phyloP scores from a whole-genome alignment of 2,329 filamentous ascomycete species.

The Leptographium lundbergii region DNA sequence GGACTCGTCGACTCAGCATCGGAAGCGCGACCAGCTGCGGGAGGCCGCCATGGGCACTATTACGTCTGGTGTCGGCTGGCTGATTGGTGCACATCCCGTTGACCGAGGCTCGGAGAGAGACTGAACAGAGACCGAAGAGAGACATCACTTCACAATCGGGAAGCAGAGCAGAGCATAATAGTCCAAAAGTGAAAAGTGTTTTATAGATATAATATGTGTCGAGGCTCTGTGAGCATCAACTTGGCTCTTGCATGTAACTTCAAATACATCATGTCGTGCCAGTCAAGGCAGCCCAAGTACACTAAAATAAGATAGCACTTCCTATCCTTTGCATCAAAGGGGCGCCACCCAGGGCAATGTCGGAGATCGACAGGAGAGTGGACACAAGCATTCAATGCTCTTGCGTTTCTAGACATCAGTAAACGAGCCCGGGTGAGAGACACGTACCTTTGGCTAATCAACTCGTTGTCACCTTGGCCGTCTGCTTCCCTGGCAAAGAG shows the following conservation, averaged over 20 bases:
- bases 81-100: conserved; percentile 43
- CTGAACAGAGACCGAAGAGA: neutral
- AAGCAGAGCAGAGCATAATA: neutral
- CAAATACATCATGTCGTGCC: neutral
- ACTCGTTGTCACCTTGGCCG: neutral
- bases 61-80: conserved; percentile 54
- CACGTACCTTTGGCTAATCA: neutral
- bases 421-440: neutral
- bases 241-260: neutral
- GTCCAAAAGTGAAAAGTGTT: neutral
- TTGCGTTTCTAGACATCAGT: neutral
- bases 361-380: neutral
- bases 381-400: neutral
- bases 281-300: neutral
- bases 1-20: conserved; percentile 22
- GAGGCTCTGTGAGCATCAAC: neutral
- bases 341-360: neutral
- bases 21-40: conserved; percentile 60
- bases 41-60: conserved; percentile 55
- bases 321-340: neutral
- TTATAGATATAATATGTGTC: neutral
- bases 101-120: conserved; percentile 10
- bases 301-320: neutral
- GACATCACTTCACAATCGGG: neutral
- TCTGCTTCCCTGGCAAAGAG: neutral